Percentiles rank a stretch among this genome's conserved stretches.
These are phyloP conservation scores for Tricholoma saponaceum DNA, from an alignment of 768 basidiomycete genomes.

Conservation along the genomic window DNA sequence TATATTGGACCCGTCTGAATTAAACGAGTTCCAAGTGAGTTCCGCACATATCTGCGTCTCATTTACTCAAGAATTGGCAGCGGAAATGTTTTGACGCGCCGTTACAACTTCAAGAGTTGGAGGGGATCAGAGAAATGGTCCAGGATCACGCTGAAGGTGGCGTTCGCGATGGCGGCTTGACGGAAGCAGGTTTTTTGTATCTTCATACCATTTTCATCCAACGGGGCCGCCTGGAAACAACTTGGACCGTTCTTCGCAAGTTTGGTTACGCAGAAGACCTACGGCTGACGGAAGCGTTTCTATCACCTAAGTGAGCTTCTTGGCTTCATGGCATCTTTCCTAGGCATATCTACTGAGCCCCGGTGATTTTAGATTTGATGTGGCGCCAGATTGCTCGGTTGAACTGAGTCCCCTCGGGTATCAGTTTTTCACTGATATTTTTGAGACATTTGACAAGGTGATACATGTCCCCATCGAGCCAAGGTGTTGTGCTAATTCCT, in stretches of 20 bases:
- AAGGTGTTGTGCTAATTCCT: neutral
- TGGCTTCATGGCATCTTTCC: neutral
- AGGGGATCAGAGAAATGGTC: conserved; percentile 95
- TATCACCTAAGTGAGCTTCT: conserved; percentile 76
- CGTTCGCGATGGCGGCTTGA: conserved; percentile 76
- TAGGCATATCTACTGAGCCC: conserved; percentile 4
- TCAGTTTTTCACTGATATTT: conserved; percentile 95
- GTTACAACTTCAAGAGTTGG: conserved; percentile 86
- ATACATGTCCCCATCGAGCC: neutral
- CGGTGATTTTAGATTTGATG: conserved; percentile 69
- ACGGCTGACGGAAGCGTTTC: conserved; percentile 80
- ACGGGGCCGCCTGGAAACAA: conserved; percentile 91
- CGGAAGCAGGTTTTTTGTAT: conserved; percentile 90
- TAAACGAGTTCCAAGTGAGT: conserved; percentile 94
- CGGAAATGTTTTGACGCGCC: conserved; percentile 95
- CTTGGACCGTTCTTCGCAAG: conserved; percentile 92
- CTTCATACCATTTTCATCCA: conserved; percentile 97
- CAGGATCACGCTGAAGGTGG: conserved; percentile 72
- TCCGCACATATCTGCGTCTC: neutral
- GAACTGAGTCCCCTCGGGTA: conserved; percentile 93
- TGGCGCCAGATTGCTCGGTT: conserved; percentile 90
- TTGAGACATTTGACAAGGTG: conserved; percentile 93
- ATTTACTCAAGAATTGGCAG: conserved; percentile 33
- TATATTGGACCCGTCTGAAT: conserved; percentile 80
- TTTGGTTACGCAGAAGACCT: conserved; percentile 97